Evolutionary conservation across 768 basidiomycete genomes (phyloP).

Genomic region (Kwoniella europaea): DNA sequence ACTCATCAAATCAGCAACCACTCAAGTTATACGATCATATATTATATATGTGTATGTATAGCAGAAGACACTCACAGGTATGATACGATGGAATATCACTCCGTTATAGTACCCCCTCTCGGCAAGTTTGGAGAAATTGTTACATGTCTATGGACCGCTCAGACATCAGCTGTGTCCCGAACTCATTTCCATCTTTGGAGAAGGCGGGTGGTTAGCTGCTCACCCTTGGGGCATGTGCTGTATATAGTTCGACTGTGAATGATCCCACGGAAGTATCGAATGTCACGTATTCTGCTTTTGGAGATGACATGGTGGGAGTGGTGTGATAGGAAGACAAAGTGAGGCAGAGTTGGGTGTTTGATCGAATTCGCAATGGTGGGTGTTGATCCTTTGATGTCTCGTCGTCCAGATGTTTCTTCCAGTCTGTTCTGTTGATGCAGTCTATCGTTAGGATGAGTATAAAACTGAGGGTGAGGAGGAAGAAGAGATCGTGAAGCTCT

Average conservation of each 20-base stretch:
- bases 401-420: too few relatives aligned
- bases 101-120: slow-evolving; percentile 91
- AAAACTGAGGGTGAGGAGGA: too few relatives aligned
- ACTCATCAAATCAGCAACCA: too few relatives aligned
- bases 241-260: slow-evolving; percentile 87
- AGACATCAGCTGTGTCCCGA: not conserved
- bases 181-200: too few relatives aligned
- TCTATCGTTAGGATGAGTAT: too few relatives aligned
- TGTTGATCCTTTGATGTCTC: too few relatives aligned
- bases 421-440: too few relatives aligned
- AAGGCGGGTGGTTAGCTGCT: not conserved
- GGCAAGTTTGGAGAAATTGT: slow-evolving; percentile 91
- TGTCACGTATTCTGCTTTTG: slow-evolving; percentile 45
- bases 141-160: slow-evolving; percentile 71
- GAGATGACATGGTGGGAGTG: slow-evolving; percentile 30
- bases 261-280: slow-evolving; percentile 58
- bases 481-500: too few relatives aligned
- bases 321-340: not conserved
- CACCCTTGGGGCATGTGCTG: slow-evolving; percentile 82
- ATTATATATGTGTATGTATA: too few relatives aligned
- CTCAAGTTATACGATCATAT: too few relatives aligned
- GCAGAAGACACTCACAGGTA: slow-evolving; percentile 66
- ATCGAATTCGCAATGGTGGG: too few relatives aligned
- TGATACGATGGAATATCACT: slow-evolving; percentile 87
- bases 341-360: not conserved